Conservation (phyloP, 2,329 filamentous ascomycete species). For the Ambrosiella xylebori region DNA sequence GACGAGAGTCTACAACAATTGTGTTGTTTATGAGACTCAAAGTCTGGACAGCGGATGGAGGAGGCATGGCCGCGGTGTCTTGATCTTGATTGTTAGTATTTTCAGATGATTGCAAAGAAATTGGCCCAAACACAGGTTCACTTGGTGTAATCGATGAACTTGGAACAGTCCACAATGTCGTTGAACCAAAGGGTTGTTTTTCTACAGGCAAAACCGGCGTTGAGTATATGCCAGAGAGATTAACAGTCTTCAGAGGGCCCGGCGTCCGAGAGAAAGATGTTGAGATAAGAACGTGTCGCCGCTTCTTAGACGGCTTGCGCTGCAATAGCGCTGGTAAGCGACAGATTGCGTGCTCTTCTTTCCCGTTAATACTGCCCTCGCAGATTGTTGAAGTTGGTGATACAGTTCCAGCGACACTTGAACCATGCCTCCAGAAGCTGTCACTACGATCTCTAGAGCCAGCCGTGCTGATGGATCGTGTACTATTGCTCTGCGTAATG, state of each 20-base stretch:
- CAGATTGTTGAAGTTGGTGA: conserved; percentile 8
- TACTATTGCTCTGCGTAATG: conserved; percentile 8
- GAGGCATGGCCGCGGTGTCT: not conserved
- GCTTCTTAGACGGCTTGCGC: not conserved
- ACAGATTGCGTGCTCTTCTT: not conserved
- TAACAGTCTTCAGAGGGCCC: not conserved
- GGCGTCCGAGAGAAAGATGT: conserved; percentile 1
- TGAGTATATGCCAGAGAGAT: not conserved
- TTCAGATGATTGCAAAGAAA: not conserved
- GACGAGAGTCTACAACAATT: conserved; percentile 8
- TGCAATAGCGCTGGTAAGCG: not conserved
- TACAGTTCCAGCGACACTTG: conserved; percentile 6
- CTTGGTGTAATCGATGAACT: not conserved
- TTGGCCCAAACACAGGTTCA: not conserved
- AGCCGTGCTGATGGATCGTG: conserved; percentile 4
- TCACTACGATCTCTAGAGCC: conserved; percentile 2
- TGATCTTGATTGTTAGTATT: not conserved
- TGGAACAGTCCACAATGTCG: not conserved
- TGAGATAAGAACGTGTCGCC: conserved; percentile 5
- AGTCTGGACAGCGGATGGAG: conserved; percentile 2
- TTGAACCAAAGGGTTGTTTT: not conserved
- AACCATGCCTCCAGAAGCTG: conserved; percentile 3
- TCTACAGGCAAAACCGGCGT: not conserved
- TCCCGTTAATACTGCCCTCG: not conserved
- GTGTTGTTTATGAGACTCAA: conserved; percentile 2